phyloP scores from a whole-genome alignment of 78 protist species.

The Chrysochromulina parva region DNA sequence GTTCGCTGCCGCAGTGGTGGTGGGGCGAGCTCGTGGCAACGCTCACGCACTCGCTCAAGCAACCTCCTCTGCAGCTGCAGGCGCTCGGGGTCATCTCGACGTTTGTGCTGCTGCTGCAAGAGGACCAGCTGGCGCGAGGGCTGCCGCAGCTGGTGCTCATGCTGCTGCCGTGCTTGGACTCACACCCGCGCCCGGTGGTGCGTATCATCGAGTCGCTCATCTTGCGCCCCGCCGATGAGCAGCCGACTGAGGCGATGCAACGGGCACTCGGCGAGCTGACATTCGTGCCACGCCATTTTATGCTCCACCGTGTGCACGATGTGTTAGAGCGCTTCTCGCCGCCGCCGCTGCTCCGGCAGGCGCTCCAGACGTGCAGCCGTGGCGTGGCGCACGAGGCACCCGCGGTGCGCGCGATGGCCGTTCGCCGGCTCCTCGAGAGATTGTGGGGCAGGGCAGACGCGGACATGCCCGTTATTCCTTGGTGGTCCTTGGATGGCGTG shows the following conservation, averaged over 20 bases:
- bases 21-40: constrained; percentile 2
- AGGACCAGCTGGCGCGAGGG: not conserved
- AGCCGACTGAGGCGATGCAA: not conserved
- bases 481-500: too few relatives aligned
- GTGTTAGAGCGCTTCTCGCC: not conserved
- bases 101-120: not conserved
- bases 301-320: not conserved
- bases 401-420: not conserved
- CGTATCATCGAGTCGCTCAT: not conserved
- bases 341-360: not conserved
- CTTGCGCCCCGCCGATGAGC: not conserved
- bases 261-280: not conserved
- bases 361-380: not conserved
- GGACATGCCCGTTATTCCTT: too few relatives aligned
- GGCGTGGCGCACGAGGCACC: not conserved
- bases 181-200: not conserved
- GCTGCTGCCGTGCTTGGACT: not conserved
- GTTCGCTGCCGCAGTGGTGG: not conserved
- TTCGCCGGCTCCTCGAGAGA: not conserved
- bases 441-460: not conserved
- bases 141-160: not conserved
- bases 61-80: not conserved
- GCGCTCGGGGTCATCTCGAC: not conserved
- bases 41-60: not conserved
- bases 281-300: not conserved